A percentile compares a stretch with the other conserved stretches of the same genome.
phyloP scores from a whole-genome alignment of 176 grass and related monocot species.

The Carex cristatella region DNA sequence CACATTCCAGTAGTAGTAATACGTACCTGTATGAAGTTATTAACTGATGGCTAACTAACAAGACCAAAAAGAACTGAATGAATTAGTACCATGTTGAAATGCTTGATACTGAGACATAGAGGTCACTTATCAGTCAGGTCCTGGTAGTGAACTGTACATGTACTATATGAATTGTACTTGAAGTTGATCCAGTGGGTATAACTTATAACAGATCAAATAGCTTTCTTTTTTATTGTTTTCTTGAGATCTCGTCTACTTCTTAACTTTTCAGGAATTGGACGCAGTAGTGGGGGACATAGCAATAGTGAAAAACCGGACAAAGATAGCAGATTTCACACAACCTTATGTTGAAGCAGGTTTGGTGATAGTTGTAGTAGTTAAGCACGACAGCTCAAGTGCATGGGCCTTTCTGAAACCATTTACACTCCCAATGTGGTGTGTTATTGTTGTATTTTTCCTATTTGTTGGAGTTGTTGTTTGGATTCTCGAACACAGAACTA shows the following conservation, averaged over 20 bases:
- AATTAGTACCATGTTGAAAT: background rate
- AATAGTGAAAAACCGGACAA: slow-evolving; percentile 73
- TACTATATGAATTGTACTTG: background rate
- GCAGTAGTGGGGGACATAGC: slow-evolving; percentile 79
- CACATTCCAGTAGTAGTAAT: background rate
- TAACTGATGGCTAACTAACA: background rate
- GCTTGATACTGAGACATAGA: background rate
- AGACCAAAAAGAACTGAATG: background rate
- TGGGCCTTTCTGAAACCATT: slow-evolving; percentile 91
- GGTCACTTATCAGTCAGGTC: background rate
- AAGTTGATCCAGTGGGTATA: background rate
- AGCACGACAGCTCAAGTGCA: slow-evolving; percentile 37
- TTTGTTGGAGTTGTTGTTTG: slow-evolving; percentile 73
- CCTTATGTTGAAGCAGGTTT: slow-evolving; percentile 67
- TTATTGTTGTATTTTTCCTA: slow-evolving; percentile 64
- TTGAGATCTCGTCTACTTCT: background rate
- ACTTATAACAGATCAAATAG: background rate
- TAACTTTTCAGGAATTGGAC: slow-evolving; percentile 43
- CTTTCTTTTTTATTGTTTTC: background rate
- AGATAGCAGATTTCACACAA: slow-evolving; percentile 65
- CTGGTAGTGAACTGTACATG: background rate
- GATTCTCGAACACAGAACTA: slow-evolving; percentile 76
- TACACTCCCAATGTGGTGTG: slow-evolving; percentile 73
- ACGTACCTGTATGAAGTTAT: background rate
- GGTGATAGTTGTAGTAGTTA: slow-evolving; percentile 56